These are phyloP conservation scores for Neoarthrinium moseri DNA, from an alignment of 2,329 filamentous ascomycete genomes.

Conservation along the genomic window DNA sequence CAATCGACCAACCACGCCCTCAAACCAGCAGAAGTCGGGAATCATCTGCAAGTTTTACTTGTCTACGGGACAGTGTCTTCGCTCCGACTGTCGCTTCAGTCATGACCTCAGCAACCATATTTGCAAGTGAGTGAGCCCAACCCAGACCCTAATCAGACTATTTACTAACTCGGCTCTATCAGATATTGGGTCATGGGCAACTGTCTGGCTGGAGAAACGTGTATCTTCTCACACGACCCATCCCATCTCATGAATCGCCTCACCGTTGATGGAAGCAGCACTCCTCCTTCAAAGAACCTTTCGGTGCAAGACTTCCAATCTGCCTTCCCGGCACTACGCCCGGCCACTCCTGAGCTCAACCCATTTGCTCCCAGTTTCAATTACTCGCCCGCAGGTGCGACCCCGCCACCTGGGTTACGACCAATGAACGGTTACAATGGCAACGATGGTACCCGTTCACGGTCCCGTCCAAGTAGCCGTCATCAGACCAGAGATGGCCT, in stretches of 20 bases:
- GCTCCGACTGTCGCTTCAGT: slow-evolving; percentile 94
- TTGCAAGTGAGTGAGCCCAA: slow-evolving; percentile 77
- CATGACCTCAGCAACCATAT: slow-evolving; percentile 94
- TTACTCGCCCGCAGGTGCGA: slow-evolving; percentile 54
- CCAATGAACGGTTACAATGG: slow-evolving; percentile 51
- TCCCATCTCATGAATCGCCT: slow-evolving; percentile 81
- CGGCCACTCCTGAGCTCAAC: slow-evolving; percentile 56
- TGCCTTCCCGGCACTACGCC: slow-evolving; percentile 71
- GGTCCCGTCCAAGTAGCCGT: slow-evolving; percentile 82
- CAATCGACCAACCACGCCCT: slow-evolving; percentile 73
- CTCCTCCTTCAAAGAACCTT: slow-evolving; percentile 67
- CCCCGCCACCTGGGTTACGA: slow-evolving; percentile 70
- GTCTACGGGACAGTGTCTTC: slow-evolving; percentile 90
- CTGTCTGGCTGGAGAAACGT: slow-evolving; percentile 89
- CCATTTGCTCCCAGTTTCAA: slow-evolving; percentile 51
- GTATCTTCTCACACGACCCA: slow-evolving; percentile 96
- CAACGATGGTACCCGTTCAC: slow-evolving; percentile 64
- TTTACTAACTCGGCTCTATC: slow-evolving; percentile 9
- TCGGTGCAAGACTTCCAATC: slow-evolving; percentile 81
- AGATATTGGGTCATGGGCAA: slow-evolving; percentile 97
- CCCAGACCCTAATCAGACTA: slow-evolving; percentile 21
- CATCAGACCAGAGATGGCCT: slow-evolving; percentile 64
- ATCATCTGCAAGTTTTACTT: slow-evolving; percentile 98
- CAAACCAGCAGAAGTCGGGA: slow-evolving; percentile 74
- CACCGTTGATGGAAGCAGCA: slow-evolving; percentile 66